Conservation (phyloP, 2,329 filamentous ascomycete species). For the Penicillium decumbens region DNA sequence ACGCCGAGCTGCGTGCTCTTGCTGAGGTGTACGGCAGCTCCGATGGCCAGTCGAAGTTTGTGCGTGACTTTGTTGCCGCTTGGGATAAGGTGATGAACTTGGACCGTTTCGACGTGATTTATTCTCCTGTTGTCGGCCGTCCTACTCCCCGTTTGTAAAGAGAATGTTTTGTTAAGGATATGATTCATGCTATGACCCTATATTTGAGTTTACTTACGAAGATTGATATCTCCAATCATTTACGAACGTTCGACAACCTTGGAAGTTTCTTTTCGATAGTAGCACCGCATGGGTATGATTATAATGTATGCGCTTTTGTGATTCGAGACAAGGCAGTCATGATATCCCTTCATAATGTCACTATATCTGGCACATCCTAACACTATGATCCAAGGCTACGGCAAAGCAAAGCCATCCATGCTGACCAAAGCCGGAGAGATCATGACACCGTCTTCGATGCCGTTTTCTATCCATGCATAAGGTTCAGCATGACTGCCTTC, state of each 20-base stretch:
- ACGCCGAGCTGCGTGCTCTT: conserved; percentile 66
- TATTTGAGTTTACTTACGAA: neutral
- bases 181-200: neutral
- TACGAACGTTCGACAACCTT: neutral
- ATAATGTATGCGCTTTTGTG: neutral
- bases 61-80: conserved; percentile 64
- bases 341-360: no score
- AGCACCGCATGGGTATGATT: neutral
- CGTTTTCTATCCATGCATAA: no score
- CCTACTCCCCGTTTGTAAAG: conserved; percentile 19
- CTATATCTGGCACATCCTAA: no score
- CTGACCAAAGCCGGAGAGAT: no score
- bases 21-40: conserved; percentile 64
- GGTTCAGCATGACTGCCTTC: no score
- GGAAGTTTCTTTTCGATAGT: neutral
- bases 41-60: conserved; percentile 60
- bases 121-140: conserved; percentile 10
- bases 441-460: no score
- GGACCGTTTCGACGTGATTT: conserved; percentile 61
- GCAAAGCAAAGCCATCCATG: no score
- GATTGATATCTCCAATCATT: neutral
- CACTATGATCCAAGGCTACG: no score
- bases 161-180: neutral
- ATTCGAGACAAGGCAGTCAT: neutral
- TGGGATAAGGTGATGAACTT: conserved; percentile 73